Conservation (phyloP, 148 eudicot species). For the Rhododendron mucronatum region DNA sequence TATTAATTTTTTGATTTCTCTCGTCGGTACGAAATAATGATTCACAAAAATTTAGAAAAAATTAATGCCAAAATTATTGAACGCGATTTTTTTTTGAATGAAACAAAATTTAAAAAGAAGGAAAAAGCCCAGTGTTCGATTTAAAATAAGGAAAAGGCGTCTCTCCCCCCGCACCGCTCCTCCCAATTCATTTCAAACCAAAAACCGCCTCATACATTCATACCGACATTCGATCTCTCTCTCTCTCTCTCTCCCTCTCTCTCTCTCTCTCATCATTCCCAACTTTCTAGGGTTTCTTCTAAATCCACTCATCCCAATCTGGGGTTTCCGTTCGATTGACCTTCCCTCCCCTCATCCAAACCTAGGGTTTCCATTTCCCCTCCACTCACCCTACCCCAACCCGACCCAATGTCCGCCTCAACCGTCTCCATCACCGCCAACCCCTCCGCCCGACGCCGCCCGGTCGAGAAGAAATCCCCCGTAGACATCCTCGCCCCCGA, state of each 20-base stretch:
- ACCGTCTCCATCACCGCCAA: conserved; percentile 71
- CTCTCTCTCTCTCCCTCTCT: not conserved
- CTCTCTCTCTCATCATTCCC: not conserved
- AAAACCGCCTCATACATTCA: not conserved
- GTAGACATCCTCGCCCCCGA: conserved; percentile 26
- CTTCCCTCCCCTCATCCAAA: not conserved
- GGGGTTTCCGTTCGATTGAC: not conserved
- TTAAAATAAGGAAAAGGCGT: not conserved
- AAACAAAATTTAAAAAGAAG: no score
- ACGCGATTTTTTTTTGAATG: no score
- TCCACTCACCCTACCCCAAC: not conserved
- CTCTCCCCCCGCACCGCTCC: not conserved
- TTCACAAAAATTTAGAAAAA: no score
- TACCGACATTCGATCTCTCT: not conserved
- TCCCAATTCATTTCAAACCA: not conserved
- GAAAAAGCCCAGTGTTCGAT: no score
- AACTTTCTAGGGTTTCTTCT: not conserved
- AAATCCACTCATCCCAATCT: not conserved
- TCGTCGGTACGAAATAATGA: no score
- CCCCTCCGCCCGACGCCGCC: conserved; percentile 52
- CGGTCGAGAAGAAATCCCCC: conserved; percentile 42
- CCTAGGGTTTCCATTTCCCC: not conserved
- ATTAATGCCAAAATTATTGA: no score
- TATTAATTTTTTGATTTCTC: no score
- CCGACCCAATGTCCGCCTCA: conserved; percentile 63